Evolutionary conservation across 106 monocot species (phyloP).

Genomic region (Apostasia shenzhenica): DNA sequence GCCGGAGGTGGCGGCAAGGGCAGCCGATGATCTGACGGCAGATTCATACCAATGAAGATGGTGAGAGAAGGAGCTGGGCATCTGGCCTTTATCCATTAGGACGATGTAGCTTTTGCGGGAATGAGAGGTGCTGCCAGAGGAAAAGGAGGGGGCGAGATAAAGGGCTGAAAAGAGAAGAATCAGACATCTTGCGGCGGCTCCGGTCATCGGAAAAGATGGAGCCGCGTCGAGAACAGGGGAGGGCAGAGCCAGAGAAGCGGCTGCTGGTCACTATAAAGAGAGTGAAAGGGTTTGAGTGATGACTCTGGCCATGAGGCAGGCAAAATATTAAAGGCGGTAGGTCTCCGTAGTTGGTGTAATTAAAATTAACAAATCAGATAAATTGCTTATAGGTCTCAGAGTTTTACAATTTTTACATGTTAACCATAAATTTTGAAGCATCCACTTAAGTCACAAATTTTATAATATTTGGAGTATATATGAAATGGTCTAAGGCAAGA

Average conservation of each 20-base stretch:
- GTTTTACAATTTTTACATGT: no score
- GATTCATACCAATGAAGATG: slow-evolving; percentile 75
- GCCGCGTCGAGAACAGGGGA: background rate
- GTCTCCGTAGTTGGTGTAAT: slow-evolving; percentile 1
- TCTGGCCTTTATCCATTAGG: slow-evolving; percentile 63
- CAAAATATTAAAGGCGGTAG: slow-evolving; percentile 7
- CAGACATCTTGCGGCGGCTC: slow-evolving; percentile 4
- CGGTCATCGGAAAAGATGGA: slow-evolving; percentile 13
- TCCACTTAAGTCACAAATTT: no score
- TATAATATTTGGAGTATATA: no score
- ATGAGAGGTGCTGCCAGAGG: background rate
- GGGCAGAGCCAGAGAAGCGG: background rate
- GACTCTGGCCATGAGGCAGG: background rate
- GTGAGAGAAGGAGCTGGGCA: slow-evolving; percentile 50
- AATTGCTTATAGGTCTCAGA: no score
- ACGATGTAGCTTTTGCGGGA: slow-evolving; percentile 50
- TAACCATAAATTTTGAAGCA: no score
- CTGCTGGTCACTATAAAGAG: background rate
- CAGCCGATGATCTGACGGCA: slow-evolving; percentile 27
- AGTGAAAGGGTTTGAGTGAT: background rate
- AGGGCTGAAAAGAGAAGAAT: background rate
- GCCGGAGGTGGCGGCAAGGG: background rate
- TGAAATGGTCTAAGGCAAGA: no score
- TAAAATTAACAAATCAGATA: background rate
- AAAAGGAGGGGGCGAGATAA: slow-evolving; percentile 5